These are phyloP conservation scores for Teunomyces tritomae DNA, from an alignment of 805 yeast species.

Conservation along the genomic window DNA sequence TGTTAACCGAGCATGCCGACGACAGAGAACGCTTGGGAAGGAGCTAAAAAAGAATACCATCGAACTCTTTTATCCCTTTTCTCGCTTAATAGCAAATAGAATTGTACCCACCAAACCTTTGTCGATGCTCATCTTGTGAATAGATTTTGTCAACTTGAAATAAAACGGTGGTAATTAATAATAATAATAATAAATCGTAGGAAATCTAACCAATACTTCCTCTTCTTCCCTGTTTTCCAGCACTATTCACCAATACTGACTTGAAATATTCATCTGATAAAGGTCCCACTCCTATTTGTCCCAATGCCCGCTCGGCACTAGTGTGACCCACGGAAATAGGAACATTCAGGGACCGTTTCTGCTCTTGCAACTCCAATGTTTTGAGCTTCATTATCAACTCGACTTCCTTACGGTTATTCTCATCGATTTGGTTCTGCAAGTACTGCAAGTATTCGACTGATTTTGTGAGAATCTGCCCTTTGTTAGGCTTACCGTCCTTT, in stretches of 20 bases:
- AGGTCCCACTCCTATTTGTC: conserved; percentile 82
- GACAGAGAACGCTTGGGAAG: conserved; percentile 53
- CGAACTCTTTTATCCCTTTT: too few relatives aligned
- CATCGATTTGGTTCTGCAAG: conserved; percentile 72
- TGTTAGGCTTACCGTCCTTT: conserved; percentile 80
- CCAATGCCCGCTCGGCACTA: conserved; percentile 74
- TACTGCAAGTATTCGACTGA: conserved; percentile 69
- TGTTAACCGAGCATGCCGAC: conserved; percentile 56
- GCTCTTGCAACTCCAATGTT: conserved; percentile 48
- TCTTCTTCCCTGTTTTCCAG: conserved; percentile 9
- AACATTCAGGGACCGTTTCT: conserved; percentile 38
- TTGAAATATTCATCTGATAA: conserved; percentile 45
- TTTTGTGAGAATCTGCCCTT: conserved; percentile 75
- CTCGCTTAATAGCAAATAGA: too few relatives aligned
- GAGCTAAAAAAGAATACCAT: conserved; percentile 4
- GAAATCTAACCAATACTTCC: conserved; percentile 5
- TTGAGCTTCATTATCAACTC: conserved; percentile 63
- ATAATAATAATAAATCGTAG: neutral
- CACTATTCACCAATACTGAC: conserved; percentile 11
- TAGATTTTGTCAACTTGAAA: neutral
- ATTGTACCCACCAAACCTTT: too few relatives aligned
- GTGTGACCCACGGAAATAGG: conserved; percentile 50
- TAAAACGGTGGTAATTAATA: neutral
- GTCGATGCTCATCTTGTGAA: neutral
- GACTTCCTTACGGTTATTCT: conserved; percentile 74